Conservation (phyloP, 108 stramenopile genomes). For the Nitzschia inconspicua region DNA sequence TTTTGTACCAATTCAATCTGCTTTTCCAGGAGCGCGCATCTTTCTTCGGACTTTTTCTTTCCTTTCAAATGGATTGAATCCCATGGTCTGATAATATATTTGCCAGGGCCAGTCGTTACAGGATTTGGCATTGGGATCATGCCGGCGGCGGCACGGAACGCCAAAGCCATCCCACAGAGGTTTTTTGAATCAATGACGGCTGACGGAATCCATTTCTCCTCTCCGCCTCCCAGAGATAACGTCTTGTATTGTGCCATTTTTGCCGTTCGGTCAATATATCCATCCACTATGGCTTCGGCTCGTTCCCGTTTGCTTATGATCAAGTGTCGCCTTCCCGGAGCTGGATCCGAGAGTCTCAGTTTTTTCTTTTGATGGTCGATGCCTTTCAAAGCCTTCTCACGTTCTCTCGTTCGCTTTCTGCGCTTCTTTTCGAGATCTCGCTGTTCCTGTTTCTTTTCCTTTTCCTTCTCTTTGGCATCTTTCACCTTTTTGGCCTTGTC, state of each 20-base stretch:
- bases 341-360: slow-evolving; percentile 22
- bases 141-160: slow-evolving; percentile 83
- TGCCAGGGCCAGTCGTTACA: slow-evolving; percentile 41
- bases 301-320: slow-evolving; percentile 60
- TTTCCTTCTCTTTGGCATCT: slow-evolving; percentile 30
- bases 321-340: slow-evolving; percentile 25
- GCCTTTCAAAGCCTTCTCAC: slow-evolving; percentile 60
- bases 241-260: slow-evolving; percentile 42
- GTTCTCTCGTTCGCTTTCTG: slow-evolving; percentile 66
- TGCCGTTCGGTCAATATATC: slow-evolving; percentile 57
- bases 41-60: slow-evolving; percentile 48
- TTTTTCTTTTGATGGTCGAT: slow-evolving; percentile 48
- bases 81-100: slow-evolving; percentile 47
- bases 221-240: slow-evolving; percentile 36
- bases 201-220: slow-evolving; percentile 51
- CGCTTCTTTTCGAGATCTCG: slow-evolving; percentile 59
- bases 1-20: slow-evolving; percentile 43
- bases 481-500: slow-evolving; percentile 33
- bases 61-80: slow-evolving; percentile 58
- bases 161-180: slow-evolving; percentile 79
- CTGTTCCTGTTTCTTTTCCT: slow-evolving; percentile 54
- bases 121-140: slow-evolving; percentile 59
- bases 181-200: slow-evolving; percentile 67
- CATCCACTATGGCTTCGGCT: slow-evolving; percentile 68
- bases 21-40: slow-evolving; percentile 27